Conservation (phyloP, 2,329 filamentous ascomycete genomes). For the Massarina eburnea region DNA sequence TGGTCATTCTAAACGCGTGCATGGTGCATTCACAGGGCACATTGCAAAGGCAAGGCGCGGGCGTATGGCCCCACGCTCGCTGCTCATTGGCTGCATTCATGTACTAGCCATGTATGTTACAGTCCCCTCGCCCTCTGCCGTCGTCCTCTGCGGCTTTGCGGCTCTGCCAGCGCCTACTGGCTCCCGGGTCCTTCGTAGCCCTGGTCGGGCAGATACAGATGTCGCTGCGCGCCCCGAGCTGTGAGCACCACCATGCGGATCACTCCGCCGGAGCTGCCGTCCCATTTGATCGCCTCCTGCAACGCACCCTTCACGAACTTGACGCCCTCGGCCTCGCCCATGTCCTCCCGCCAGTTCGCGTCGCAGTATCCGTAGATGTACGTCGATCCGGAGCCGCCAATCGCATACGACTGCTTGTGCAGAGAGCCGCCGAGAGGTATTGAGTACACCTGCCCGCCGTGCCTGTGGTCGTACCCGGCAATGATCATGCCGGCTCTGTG, state of each 20-base stretch:
- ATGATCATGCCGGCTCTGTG: conserved; percentile 92
- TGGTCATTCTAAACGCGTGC: too few species aligned
- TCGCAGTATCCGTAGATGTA: conserved; percentile 99
- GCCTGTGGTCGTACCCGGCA: conserved; percentile 93
- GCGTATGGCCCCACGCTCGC: conserved; percentile 11
- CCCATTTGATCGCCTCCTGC: conserved; percentile 97
- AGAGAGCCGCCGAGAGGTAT: conserved; percentile 95
- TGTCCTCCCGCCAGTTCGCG: conserved; percentile 90
- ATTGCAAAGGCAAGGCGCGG: background rate
- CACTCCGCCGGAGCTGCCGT: conserved; percentile 96
- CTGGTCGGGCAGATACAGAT: conserved; percentile 88
- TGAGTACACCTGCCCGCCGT: conserved; percentile 96
- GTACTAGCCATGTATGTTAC: too few species aligned
- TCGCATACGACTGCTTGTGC: conserved; percentile 95
- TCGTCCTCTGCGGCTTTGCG: too few species aligned
- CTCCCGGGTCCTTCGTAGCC: conserved; percentile 77
- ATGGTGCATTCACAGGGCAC: too few species aligned
- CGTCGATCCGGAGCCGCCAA: conserved; percentile 94
- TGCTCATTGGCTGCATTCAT: conserved; percentile 10
- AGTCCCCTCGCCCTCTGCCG: too few species aligned
- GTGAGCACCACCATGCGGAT: conserved; percentile 98
- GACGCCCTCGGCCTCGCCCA: conserved; percentile 90
- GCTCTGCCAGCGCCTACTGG: conserved; percentile 36
- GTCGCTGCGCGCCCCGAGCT: conserved; percentile 82
- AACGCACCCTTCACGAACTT: conserved; percentile 90